Conservation (phyloP, 116 monocot genomes). For the Papilionanthe hybrid region DNA sequence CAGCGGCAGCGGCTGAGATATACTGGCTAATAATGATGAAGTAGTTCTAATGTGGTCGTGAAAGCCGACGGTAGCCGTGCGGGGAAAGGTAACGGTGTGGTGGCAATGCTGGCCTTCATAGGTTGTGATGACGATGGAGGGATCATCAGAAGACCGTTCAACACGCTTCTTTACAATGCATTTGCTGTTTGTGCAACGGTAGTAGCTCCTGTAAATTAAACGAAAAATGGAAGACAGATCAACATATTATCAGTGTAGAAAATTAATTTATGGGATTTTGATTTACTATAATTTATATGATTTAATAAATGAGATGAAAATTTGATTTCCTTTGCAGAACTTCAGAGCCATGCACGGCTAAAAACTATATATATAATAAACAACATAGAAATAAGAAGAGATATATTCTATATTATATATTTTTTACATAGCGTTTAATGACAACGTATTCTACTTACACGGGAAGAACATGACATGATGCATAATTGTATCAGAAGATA, state of each 20-base stretch:
- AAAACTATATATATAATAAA: neutral
- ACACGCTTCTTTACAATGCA: conserved; percentile 57
- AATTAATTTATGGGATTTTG: neutral
- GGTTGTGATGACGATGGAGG: conserved; percentile 45
- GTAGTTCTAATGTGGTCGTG: neutral
- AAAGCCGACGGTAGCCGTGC: conserved; percentile 4
- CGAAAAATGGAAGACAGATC: no score
- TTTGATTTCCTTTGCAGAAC: neutral
- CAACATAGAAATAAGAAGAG: neutral
- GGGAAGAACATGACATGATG: no score
- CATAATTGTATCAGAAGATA: no score
- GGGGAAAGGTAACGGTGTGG: conserved; percentile 37
- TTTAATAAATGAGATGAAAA: neutral
- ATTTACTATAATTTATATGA: neutral
- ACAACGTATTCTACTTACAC: no score
- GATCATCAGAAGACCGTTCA: conserved; percentile 46
- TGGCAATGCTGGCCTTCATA: conserved; percentile 69
- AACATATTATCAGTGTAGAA: no score
- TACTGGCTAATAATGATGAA: neutral
- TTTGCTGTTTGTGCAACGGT: conserved; percentile 55
- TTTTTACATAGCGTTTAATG: no score
- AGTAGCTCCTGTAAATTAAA: conserved; percentile 42
- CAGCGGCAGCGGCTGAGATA: neutral
- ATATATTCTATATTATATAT: no score
- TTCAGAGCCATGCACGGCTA: neutral